Evolutionary conservation across 345 rosid species (phyloP).

Genomic region (Turritis glabra): DNA sequence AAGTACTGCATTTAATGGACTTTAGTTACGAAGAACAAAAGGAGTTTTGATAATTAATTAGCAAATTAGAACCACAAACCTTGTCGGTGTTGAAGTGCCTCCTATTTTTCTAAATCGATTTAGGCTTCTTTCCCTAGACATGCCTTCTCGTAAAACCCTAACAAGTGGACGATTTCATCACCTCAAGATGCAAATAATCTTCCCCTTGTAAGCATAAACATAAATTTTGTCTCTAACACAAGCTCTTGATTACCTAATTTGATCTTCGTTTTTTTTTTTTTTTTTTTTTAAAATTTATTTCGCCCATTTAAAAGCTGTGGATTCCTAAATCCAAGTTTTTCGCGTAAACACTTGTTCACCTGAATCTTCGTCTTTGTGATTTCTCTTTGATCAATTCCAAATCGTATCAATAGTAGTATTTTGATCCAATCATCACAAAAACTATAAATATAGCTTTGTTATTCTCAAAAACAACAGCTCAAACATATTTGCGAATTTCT

Average conservation of each 20-base stretch:
- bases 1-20: no score
- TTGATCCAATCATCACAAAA: not conserved
- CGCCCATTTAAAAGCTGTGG: not conserved
- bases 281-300: no score
- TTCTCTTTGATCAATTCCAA: no score
- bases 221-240: not conserved
- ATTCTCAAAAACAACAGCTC: not conserved
- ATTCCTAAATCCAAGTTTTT: not conserved
- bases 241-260: not conserved
- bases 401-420: no score
- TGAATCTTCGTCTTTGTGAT: not conserved
- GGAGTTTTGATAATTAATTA: not conserved
- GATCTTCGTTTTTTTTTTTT: no score
- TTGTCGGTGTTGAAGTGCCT: slow-evolving; percentile 11
- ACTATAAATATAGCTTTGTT: not conserved
- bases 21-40: no score
- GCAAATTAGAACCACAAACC: not conserved
- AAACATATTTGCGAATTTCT: not conserved
- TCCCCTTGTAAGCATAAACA: not conserved
- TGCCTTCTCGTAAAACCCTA: not conserved
- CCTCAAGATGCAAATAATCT: not conserved
- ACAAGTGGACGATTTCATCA: not conserved
- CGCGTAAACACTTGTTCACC: not conserved
- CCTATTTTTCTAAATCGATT: not conserved
- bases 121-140: not conserved